A percentile compares a stretch with the other conserved stretches of the same genome.
phyloP scores from a whole-genome alignment of 768 basidiomycete species.

The Sporobolomyces phaffii region DNA sequence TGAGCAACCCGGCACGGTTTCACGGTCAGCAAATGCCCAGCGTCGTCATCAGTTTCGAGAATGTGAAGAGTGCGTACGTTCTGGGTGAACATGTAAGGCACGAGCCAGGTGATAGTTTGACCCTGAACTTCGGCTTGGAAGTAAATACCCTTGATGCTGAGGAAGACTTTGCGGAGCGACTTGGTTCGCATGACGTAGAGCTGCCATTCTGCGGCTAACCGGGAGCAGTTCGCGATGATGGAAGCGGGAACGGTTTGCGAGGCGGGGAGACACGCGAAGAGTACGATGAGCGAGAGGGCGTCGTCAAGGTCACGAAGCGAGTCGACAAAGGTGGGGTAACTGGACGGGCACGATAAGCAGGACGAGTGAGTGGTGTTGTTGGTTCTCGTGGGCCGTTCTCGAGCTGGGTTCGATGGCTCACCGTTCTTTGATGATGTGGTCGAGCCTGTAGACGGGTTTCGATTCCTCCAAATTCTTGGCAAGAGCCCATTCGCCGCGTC shows the following conservation, averaged over 20 bases:
- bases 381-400: too few relatives aligned
- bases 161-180: conserved; percentile 79
- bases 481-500: conserved; percentile 86
- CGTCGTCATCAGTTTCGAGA: not conserved
- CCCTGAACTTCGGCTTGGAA: conserved; percentile 94
- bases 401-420: conserved; percentile 44
- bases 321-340: conserved; percentile 95
- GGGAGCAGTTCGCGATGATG: conserved; percentile 81
- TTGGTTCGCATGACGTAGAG: conserved; percentile 84
- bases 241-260: conserved; percentile 67
- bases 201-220: conserved; percentile 92
- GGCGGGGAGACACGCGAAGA: conserved; percentile 89
- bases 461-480: conserved; percentile 84
- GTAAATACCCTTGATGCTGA: conserved; percentile 96
- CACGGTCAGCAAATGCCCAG: not conserved
- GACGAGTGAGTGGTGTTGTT: too few relatives aligned
- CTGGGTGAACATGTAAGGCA: conserved; percentile 96
- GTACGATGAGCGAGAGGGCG: conserved; percentile 85
- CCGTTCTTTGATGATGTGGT: conserved; percentile 98
- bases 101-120: conserved; percentile 88
- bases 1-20: conserved; percentile 43
- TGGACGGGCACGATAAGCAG: conserved; percentile 44
- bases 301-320: conserved; percentile 95
- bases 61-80: conserved; percentile 54
- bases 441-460: conserved; percentile 79